Evolutionary conservation across 129 eudicot genomes (phyloP).

Genomic region (Chrysanthemum makinoi): DNA sequence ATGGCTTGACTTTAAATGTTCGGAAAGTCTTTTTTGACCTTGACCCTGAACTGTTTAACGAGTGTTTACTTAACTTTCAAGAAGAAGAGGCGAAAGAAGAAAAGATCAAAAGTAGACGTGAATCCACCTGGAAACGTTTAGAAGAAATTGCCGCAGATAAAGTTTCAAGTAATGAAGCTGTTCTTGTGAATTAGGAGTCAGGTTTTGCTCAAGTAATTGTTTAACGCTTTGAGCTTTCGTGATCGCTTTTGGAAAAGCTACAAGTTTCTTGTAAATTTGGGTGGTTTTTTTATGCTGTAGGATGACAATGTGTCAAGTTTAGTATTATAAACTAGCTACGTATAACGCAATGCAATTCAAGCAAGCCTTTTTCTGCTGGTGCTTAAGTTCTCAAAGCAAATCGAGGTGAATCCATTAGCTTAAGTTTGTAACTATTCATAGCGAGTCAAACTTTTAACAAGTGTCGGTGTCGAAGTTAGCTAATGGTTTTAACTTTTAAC

Average conservation of each 20-base stretch:
- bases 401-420: too few species aligned
- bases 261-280: constrained; percentile 36
- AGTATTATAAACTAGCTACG: constrained; percentile 27
- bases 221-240: constrained; percentile 27
- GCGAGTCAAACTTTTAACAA: too few species aligned
- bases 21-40: constrained; percentile 77
- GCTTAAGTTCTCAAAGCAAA: too few species aligned
- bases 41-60: constrained; percentile 74
- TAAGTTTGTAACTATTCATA: too few species aligned
- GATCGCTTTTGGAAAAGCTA: constrained; percentile 23
- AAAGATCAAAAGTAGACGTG: constrained; percentile 57
- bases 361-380: constrained; percentile 10
- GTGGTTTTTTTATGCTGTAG: constrained; percentile 35
- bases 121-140: constrained; percentile 66
- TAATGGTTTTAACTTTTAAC: too few species aligned
- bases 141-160: constrained; percentile 56
- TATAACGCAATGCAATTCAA: constrained; percentile 30
- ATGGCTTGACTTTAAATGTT: constrained; percentile 65
- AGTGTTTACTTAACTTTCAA: constrained; percentile 67
- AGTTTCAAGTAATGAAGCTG: constrained; percentile 55
- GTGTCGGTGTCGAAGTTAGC: too few species aligned
- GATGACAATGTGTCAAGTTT: constrained; percentile 26
- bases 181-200: constrained; percentile 48
- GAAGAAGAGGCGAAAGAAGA: constrained; percentile 71
- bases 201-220: neutral